These are phyloP conservation scores for Sphagnum magellanicum DNA, from an alignment of 228 moss, liverwort and hornwort species.

Conservation along the genomic window DNA sequence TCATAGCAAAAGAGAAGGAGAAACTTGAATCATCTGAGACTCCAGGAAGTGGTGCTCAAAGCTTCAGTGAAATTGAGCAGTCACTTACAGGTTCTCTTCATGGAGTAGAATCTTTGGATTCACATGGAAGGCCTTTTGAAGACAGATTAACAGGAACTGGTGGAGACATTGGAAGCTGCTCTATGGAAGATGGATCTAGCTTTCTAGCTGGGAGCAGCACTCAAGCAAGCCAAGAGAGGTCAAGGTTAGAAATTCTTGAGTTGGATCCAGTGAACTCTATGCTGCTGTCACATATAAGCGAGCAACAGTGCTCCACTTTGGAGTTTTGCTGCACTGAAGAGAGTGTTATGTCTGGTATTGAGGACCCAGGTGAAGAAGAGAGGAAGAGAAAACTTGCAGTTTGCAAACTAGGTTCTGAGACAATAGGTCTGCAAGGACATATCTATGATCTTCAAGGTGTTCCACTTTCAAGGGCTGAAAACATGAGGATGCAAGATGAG, in stretches of 20 bases:
- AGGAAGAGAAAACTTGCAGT: neutral
- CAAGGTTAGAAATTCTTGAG: neutral
- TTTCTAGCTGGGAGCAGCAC: slow-evolving; percentile 6
- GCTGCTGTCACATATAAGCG: neutral
- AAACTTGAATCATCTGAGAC: slow-evolving; percentile 12
- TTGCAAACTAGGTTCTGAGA: no score
- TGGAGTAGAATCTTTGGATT: slow-evolving; percentile 4
- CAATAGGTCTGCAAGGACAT: neutral
- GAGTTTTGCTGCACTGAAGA: no score
- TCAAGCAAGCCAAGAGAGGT: neutral
- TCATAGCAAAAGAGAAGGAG: slow-evolving; percentile 17
- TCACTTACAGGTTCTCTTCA: slow-evolving; percentile 1
- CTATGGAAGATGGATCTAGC: slow-evolving; percentile 3
- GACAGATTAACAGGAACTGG: slow-evolving; percentile 2
- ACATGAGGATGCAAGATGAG: slow-evolving; percentile 1
- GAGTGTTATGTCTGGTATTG: neutral
- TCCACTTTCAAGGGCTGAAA: slow-evolving; percentile 1
- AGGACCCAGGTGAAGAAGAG: slow-evolving; percentile 1
- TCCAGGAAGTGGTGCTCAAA: neutral
- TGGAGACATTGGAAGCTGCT: slow-evolving; percentile 4
- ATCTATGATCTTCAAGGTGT: slow-evolving; percentile 1
- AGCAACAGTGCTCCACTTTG: neutral
- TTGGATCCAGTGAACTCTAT: neutral
- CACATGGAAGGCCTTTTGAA: neutral
- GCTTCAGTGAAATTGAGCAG: slow-evolving; percentile 3